Evolutionary conservation across 495 filamentous ascomycete species (phyloP), one percentile per base, ranked within the genome.

Genomic region (Daldinia decipiens): DNA sequence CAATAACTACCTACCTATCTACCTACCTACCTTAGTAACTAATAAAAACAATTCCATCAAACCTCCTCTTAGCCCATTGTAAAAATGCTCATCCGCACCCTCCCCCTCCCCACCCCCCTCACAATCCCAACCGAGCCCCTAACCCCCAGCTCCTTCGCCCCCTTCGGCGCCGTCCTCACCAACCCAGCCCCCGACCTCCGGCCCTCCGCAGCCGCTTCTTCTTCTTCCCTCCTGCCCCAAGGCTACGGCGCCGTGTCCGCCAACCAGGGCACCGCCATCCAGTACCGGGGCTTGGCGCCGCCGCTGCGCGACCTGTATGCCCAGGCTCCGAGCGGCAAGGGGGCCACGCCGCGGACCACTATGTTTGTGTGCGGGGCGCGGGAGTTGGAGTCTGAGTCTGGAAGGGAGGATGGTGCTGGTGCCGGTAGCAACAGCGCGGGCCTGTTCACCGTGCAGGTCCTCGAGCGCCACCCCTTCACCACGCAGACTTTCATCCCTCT

Each of bases 391-490:
- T 60, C 67, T 2, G 54, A 72, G 36, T 59, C 67, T 2, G 17
- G 12, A 11, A 2, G 17, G 40, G 15, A 43, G 17, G 7, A 17
- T 17, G n/a, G 15, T 11, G 50, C 7, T 32, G 7, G 36, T 19
- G 32, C 7, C 7, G 26, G 2, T 7, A 43, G 52, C 9, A 38
- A n/a, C 13, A 43, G 36, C 6, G 5, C 17, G 50, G 12, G 31
- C 21, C 29, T 19, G 40, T 72, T 89, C 5, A 92, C 97, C 77
- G 82, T 88, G 38, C 86, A 81, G 5, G 88, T 97, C 62, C 88
- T 99, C 43, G 95, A 99, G 78, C 89, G 96, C 24, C 95, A 99
- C 77, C 96, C 95, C 0, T 98, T 87, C 81, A 97, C 95, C 17
- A 90, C 91, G 26, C 95, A 99, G 78, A 96, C 93, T 0, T 98